Conservation (phyloP, 1,284 basidiomycete species). For the Boletus austroedulis region DNA sequence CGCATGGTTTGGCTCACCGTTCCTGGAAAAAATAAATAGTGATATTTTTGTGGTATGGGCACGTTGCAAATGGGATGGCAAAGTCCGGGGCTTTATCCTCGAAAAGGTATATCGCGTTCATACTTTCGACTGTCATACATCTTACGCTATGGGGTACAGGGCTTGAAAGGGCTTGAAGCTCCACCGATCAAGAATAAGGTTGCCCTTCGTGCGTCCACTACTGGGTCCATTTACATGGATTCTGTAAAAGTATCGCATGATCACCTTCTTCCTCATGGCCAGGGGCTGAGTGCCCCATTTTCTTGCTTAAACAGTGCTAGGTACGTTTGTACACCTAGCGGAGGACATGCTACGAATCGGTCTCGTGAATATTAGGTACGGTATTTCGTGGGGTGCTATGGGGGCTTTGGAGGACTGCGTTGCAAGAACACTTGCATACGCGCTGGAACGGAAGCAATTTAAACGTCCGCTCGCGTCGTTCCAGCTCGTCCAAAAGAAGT, state of each 20-base stretch:
- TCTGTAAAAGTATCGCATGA: constrained; percentile 70
- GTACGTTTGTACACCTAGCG: constrained; percentile 30
- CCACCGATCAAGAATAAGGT: constrained; percentile 93
- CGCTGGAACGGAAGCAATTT: constrained; percentile 90
- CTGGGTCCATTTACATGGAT: constrained; percentile 94
- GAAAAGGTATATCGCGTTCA: constrained; percentile 63
- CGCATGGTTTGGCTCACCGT: background rate
- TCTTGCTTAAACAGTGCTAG: constrained; percentile 89
- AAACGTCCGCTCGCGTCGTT: constrained; percentile 87
- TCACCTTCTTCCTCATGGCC: constrained; percentile 71
- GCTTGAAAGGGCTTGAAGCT: constrained; percentile 78
- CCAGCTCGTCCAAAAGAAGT: constrained; percentile 96
- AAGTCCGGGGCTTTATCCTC: constrained; percentile 88
- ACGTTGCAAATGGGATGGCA: constrained; percentile 89
- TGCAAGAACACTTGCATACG: constrained; percentile 75
- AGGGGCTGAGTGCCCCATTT: constrained; percentile 82
- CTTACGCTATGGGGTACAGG: constrained; percentile 45
- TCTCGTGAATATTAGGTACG: constrained; percentile 48
- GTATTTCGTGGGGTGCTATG: constrained; percentile 93
- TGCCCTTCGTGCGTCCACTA: constrained; percentile 84
- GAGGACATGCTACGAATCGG: background rate
- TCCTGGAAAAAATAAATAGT: constrained; percentile 40
- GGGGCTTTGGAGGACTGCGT: constrained; percentile 94
- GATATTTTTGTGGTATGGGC: constrained; percentile 94
- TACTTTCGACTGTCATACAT: background rate